Evolutionary conservation across 2,329 filamentous ascomycete species (phyloP), one percentile per base, ranked within the genome.

Genomic region (Rhinocladiella similis): DNA sequence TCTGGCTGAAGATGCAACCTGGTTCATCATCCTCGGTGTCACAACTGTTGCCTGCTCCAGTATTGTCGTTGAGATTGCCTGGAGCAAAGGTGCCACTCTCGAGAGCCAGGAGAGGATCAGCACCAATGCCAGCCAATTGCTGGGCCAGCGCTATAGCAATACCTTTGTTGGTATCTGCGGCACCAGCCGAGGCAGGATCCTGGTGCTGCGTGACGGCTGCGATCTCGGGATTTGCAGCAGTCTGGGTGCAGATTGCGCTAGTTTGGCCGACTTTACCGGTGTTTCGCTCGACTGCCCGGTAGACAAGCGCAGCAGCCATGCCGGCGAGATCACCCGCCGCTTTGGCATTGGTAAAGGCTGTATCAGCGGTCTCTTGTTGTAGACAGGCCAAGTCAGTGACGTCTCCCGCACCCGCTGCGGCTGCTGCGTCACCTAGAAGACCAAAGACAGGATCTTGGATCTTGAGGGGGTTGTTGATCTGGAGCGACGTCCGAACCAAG

Each of bases 171-270:
- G 75, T 72, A 1, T 69, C 78, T 14, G 79, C 77, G 12, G 84
- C 82, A 41, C 78, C 79, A 1, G 75, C 67, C 0, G 82, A 82
- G 18, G 85, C 86, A 22, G 85, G 84, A 68, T 89, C 86, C 72
- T 89, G 84, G 71, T 88, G 85, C 71, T 86, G 84, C 53, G 76
- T 72, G 56, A 89, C 67, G 41, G 83, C 83, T 22, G 77, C 80
- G 65, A 89, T 86, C 73, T 88, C 85, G 2, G 84, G 78, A 72
- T 89, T 89, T n/a, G 85, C 82, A 38, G 71, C 42, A 63, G 78
- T 83, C 68, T 71, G 73, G 41, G 70, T 77, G 74, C 85, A 89
- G 49, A 79, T 70, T 29, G 77, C 81, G 50, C 80, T 84, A n/a
- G 77, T 78, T 38, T 76, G 70, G 47, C 84, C 84, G 58, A 86